Conservation (phyloP, 2,329 filamentous ascomycete genomes). For the Ustilaginoidea virens region DNA sequence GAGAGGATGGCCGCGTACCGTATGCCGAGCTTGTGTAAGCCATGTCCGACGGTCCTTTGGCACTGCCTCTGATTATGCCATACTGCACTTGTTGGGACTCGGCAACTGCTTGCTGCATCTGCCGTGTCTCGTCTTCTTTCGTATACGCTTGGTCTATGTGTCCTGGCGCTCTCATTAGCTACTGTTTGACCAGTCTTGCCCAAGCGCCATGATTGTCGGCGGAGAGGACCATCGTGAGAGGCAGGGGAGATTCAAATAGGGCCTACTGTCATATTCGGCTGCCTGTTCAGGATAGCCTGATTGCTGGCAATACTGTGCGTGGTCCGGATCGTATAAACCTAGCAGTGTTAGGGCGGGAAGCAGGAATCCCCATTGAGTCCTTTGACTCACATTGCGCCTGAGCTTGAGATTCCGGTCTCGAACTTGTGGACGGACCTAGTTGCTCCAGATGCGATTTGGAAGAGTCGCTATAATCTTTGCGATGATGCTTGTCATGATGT, state of each 20-base stretch:
- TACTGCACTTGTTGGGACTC: constrained; percentile 2
- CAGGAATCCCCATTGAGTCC: background rate
- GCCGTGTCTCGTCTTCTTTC: background rate
- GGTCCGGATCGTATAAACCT: background rate
- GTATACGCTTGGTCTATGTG: background rate
- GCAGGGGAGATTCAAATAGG: too few species aligned
- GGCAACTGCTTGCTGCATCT: background rate
- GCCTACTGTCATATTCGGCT: constrained; percentile 1
- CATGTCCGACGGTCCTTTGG: background rate
- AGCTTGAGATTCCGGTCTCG: background rate
- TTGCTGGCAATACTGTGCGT: background rate
- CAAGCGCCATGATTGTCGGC: too few species aligned
- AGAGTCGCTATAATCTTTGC: constrained; percentile 1
- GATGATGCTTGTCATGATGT: background rate
- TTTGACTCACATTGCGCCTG: background rate
- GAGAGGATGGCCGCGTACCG: background rate
- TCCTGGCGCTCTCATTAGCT: too few species aligned
- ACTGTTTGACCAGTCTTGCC: too few species aligned
- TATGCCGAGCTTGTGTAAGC: constrained; percentile 1
- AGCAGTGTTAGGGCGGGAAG: background rate
- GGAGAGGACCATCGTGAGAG: too few species aligned
- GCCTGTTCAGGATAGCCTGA: background rate
- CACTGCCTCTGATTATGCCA: background rate
- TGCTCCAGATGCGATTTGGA: background rate
- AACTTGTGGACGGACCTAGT: background rate